Evolutionary conservation across 768 basidiomycete genomes (phyloP), one percentile per base, ranked within the genome.

Genomic region (Gloeophyllum trabeum): DNA sequence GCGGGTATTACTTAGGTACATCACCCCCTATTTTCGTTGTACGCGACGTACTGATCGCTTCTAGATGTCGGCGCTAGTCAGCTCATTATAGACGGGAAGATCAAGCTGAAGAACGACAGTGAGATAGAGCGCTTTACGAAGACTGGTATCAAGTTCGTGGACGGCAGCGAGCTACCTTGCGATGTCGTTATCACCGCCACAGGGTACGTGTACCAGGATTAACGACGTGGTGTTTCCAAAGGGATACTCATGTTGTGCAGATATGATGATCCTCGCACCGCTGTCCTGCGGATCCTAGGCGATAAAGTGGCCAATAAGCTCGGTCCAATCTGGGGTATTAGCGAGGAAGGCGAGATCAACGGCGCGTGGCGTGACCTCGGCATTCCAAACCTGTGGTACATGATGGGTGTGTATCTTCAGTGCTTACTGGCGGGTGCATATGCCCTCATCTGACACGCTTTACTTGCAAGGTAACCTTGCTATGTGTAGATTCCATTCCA

Each of bases 1-100:
- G 79, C 20, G 79, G 83, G 4, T 84, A 79, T 56, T 85, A 85
- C 57, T 60, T 82, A 1, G 79, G 81, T 73, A 45, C 21, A 4
- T 13, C 34, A 16, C 13, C 19, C n/a, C n/a, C n/a, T n/a, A n/a
- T n/a, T n/a, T n/a, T n/a, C n/a, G n/a, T n/a, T n/a, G n/a, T n/a
- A n/a, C n/a, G n/a, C n/a, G n/a, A n/a, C n/a, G n/a, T n/a, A n/a
- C n/a, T n/a, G n/a, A n/a, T n/a, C n/a, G n/a, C n/a, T n/a, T n/a
- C n/a, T 40, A 76, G 76, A 77, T 47, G 69, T 71, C 16, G 79
- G 79, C 24, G 74, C 71, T 7, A 71, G 71, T 45, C 69, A 79
- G 55, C 60, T 74, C 47, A 73, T 83, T 51, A 69, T 71, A 35
- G 75, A 81, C 51, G 78, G 79, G 4, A 73, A 76, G 52, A 78